These are phyloP conservation scores for Xylariaceae sp. DNA, from an alignment of 2,329 filamentous ascomycete species.

Conservation along the genomic window DNA sequence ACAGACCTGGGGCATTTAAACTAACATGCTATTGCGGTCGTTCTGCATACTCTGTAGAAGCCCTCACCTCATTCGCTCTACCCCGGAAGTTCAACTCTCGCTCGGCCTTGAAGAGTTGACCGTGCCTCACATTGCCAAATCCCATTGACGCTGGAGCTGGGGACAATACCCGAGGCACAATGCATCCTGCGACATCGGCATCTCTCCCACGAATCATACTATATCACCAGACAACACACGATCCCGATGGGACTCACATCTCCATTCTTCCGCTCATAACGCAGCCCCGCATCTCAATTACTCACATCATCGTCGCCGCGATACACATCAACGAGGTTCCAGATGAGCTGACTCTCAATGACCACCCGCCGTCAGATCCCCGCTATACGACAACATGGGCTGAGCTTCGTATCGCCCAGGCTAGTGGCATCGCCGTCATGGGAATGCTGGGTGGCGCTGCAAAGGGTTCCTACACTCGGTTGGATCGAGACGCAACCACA, in stretches of 20 bases:
- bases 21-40: too few species aligned
- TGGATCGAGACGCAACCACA: conserved; percentile 43
- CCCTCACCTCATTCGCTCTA: too few species aligned
- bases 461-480: conserved; percentile 61
- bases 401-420: conserved; percentile 66
- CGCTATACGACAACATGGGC: conserved; percentile 66
- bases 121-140: too few species aligned
- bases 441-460: conserved; percentile 80
- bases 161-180: conserved; percentile 1
- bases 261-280: conserved; percentile 41
- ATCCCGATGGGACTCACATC: conserved; percentile 33
- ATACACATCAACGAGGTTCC: conserved; percentile 71
- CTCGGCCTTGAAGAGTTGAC: too few species aligned
- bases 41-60: too few species aligned
- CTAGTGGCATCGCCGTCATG: conserved; percentile 67
- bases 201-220: conserved; percentile 27
- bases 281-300: conserved; percentile 40
- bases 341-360: conserved; percentile 66
- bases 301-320: conserved; percentile 74
- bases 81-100: too few species aligned
- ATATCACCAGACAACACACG: conserved; percentile 41
- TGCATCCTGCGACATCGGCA: conserved; percentile 17
- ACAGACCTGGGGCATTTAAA: too few species aligned
- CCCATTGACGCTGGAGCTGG: too few species aligned
- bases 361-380: conserved; percentile 61